phyloP scores from a whole-genome alignment of 768 basidiomycete genomes.

The Psilocybe cyanescens region DNA sequence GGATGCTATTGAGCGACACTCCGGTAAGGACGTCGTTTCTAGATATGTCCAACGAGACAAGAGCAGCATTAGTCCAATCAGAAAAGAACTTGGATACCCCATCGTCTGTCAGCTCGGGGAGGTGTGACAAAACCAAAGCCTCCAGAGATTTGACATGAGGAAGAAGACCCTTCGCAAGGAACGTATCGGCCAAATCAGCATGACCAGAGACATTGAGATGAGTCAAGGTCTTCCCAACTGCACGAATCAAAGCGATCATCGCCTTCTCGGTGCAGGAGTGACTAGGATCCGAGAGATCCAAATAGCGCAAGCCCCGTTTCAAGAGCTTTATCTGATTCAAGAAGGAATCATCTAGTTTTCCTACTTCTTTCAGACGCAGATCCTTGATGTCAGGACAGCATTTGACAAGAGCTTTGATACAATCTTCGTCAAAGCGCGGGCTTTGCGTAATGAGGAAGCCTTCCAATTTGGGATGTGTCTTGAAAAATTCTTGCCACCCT shows the following conservation, averaged over 20 bases:
- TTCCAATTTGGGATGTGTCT: conserved; percentile 61
- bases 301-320: conserved; percentile 41
- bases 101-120: conserved; percentile 68
- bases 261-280: conserved; percentile 58
- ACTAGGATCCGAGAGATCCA: conserved; percentile 74
- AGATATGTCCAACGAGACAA: conserved; percentile 60
- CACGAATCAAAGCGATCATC: conserved; percentile 55
- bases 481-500: conserved; percentile 79
- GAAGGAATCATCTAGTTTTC: conserved; percentile 68
- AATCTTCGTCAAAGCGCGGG: conserved; percentile 80
- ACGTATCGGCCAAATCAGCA: conserved; percentile 56
- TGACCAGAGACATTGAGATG: conserved; percentile 78
- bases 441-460: conserved; percentile 84
- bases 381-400: conserved; percentile 56
- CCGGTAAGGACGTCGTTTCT: conserved; percentile 60
- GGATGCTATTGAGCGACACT: conserved; percentile 60
- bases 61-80: conserved; percentile 52
- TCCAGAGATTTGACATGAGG: conserved; percentile 50
- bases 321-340: conserved; percentile 54
- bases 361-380: conserved; percentile 81
- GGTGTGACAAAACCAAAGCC: conserved; percentile 55
- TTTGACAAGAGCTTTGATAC: conserved; percentile 62
- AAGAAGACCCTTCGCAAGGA: conserved; percentile 64
- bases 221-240: conserved; percentile 57
- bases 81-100: conserved; percentile 75